Evolutionary conservation across 306 rosid genomes (phyloP), one percentile per base, ranked within the genome.

Genomic region (Prunus fruticosa): DNA sequence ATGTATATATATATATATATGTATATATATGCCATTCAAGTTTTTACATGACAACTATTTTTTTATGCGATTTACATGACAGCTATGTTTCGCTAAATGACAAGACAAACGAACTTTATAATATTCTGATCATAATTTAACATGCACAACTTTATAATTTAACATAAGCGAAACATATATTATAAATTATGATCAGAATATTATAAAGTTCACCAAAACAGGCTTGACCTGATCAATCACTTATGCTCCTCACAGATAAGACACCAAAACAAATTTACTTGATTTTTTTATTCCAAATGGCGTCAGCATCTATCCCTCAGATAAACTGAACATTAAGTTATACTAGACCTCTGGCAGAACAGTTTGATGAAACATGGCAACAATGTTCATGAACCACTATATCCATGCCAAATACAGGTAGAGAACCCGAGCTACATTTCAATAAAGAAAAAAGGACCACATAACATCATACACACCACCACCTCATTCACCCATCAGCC

Each of bases 361-460:
- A 78, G 46, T 79, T 77, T 76, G 83, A 66, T 62, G 52, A 27
- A 67, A 73, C 58, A 74, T 12, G 71, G 71, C 76, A 57, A 69
- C 54, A 82, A 16, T 54, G 54, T 62, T 22, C 46, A 47, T 7
- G 6, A 67, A 11, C 3, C 53, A 8, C 71, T 41, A 12, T 20
- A 43, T 67, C 53, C 71, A 43, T 43, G 32, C 53, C 28, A 20
- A 67, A 67, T 67, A n/a, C 71, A 66, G 15, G 18, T 41, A 23
- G 15, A 67, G 54, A 46, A 45, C 18, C 56, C 41, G 4, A 67
- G 56, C 57, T 23, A 67, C 52, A 13, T 67, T 46, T 22, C 38
- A 46, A 15, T 25, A 46, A 5, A 8, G 16, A 66, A 25, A 23
- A 13, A 41, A 14, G 20, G 6, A 67, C 56, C 34, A 23, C 43